phyloP scores from a whole-genome alignment of 345 rosid genomes.

The rapeseed (Brassica napus) region DNA sequence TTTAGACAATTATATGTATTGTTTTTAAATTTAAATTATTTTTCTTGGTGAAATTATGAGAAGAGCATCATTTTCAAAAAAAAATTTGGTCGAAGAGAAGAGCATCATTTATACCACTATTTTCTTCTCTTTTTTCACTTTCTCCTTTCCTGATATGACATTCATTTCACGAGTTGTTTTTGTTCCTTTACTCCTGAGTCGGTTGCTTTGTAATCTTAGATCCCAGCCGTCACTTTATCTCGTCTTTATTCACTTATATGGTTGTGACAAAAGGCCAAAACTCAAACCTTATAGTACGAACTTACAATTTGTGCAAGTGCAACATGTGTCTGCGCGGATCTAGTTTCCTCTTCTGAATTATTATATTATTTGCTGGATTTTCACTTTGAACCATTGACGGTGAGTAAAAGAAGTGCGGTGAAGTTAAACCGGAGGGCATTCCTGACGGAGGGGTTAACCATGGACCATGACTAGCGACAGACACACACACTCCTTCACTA shows the following conservation, averaged over 20 bases:
- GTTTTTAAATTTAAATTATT: no score
- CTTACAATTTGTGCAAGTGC: slow-evolving; percentile 14
- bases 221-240: slow-evolving; percentile 10
- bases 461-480: slow-evolving; percentile 30
- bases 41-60: no score
- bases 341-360: background rate
- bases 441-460: slow-evolving; percentile 13
- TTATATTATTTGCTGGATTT: background rate
- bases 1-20: background rate
- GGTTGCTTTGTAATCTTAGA: slow-evolving; percentile 26
- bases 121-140: background rate
- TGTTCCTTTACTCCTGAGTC: slow-evolving; percentile 39
- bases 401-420: background rate
- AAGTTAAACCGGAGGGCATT: slow-evolving; percentile 9
- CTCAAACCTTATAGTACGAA: slow-evolving; percentile 24
- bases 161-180: slow-evolving; percentile 40
- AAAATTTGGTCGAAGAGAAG: no score
- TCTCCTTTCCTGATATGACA: slow-evolving; percentile 29
- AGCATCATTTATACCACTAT: no score
- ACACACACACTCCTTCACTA: background rate
- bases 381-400: slow-evolving; percentile 2
- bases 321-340: slow-evolving; percentile 35
- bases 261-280: slow-evolving; percentile 3
- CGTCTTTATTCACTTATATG: slow-evolving; percentile 15
- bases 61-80: no score